phyloP scores from a whole-genome alignment of 2,329 filamentous ascomycete genomes.

The Elsinoe fawcettii region DNA sequence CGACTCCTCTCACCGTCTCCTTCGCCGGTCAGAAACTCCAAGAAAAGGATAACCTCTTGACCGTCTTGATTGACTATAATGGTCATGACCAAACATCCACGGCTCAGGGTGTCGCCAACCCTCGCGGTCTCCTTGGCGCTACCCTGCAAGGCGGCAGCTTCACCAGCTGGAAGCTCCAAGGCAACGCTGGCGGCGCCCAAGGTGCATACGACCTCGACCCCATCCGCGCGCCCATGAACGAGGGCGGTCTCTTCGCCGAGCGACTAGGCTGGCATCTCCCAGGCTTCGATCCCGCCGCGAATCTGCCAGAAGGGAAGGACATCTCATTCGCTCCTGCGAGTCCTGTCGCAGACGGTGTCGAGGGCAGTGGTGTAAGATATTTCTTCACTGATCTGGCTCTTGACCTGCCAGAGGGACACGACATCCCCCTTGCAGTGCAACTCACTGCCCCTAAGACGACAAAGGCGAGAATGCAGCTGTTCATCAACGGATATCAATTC shows the following conservation, averaged over 20 bases:
- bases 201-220: slow-evolving; percentile 47
- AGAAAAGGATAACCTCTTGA: slow-evolving; percentile 40
- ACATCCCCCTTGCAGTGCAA: slow-evolving; percentile 51
- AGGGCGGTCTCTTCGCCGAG: slow-evolving; percentile 52
- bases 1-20: slow-evolving; percentile 38
- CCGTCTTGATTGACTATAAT: slow-evolving; percentile 53
- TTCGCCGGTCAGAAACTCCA: slow-evolving; percentile 43
- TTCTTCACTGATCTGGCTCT: slow-evolving; percentile 50
- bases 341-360: slow-evolving; percentile 28
- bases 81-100: slow-evolving; percentile 49
- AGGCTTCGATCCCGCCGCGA: slow-evolving; percentile 41
- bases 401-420: slow-evolving; percentile 43
- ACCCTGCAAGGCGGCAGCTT: slow-evolving; percentile 45
- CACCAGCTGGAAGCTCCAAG: slow-evolving; percentile 51
- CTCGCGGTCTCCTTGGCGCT: slow-evolving; percentile 47
- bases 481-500: slow-evolving; percentile 60
- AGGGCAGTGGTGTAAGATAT: slow-evolving; percentile 45
- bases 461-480: slow-evolving; percentile 48
- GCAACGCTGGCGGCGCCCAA: slow-evolving; percentile 40
- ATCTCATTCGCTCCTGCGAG: slow-evolving; percentile 36
- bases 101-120: slow-evolving; percentile 41
- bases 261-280: slow-evolving; percentile 53
- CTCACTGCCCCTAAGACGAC: slow-evolving; percentile 40
- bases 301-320: slow-evolving; percentile 32
- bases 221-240: slow-evolving; percentile 49